A percentile compares a stretch with the other conserved stretches of the same genome.
Evolutionary conservation across 768 basidiomycete genomes (phyloP).

Genomic region (Leccinum boreale): DNA sequence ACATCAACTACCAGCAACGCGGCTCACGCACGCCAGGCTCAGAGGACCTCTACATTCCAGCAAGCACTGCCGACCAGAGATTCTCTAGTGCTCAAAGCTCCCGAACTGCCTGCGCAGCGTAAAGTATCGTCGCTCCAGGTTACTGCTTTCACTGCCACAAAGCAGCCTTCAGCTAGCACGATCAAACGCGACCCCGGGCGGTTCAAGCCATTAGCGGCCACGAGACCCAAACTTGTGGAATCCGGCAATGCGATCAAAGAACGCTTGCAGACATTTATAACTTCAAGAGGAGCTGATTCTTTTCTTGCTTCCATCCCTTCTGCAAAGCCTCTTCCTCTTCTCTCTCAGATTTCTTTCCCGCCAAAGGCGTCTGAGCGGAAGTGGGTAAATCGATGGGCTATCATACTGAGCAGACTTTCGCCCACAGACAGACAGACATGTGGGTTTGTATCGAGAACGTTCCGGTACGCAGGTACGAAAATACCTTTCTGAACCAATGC

Average conservation of each 20-base stretch:
- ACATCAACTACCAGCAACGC: not conserved
- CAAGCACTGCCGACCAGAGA: not conserved
- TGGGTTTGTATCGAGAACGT: slow-evolving; percentile 52
- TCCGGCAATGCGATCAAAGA: not conserved
- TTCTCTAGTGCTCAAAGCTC: slow-evolving; percentile 6
- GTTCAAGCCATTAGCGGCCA: slow-evolving; percentile 15
- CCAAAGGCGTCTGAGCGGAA: slow-evolving; percentile 59
- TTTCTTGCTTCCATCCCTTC: not conserved
- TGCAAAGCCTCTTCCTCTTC: slow-evolving; percentile 9
- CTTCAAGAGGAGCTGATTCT: not conserved
- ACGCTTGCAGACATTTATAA: not conserved
- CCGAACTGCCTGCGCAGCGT: not conserved
- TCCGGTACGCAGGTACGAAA: slow-evolving; percentile 58
- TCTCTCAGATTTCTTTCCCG: slow-evolving; percentile 50
- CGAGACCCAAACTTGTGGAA: not conserved
- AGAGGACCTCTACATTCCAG: not conserved
- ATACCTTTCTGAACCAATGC: not conserved
- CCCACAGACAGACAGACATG: slow-evolving; percentile 44
- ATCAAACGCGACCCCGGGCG: slow-evolving; percentile 2
- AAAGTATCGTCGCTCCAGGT: not conserved
- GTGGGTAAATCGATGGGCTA: slow-evolving; percentile 47
- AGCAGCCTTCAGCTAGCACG: not conserved
- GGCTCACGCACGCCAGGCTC: not conserved
- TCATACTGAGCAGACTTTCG: slow-evolving; percentile 50
- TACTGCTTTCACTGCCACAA: not conserved